Evolutionary conservation across 345 rosid species (phyloP).

Genomic region (Boechera divaricarpa): DNA sequence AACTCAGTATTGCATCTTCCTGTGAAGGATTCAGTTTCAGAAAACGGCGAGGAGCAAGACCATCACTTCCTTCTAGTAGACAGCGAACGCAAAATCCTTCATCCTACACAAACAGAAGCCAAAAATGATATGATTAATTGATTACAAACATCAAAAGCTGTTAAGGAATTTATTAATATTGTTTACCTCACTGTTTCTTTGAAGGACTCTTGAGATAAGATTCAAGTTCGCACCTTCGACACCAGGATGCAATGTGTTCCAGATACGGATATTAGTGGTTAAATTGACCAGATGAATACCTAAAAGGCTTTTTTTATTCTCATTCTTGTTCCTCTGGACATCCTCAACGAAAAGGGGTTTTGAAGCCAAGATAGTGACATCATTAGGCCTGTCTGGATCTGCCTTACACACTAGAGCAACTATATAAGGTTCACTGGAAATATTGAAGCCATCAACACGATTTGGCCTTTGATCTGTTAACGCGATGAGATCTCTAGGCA

Average conservation of each 20-base stretch:
- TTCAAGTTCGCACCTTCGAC: conserved; percentile 32
- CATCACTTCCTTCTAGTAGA: conserved; percentile 14
- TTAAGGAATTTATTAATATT: not conserved
- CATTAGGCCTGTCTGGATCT: not conserved
- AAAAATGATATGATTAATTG: not conserved
- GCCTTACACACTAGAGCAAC: conserved; percentile 45
- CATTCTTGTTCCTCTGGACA: conserved; percentile 1
- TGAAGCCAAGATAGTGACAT: conserved; percentile 43
- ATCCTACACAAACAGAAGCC: conserved; percentile 32
- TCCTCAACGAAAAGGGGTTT: conserved; percentile 44
- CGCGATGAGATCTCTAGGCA: conserved; percentile 45
- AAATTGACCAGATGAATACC: conserved; percentile 44
- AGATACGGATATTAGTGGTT: conserved; percentile 50
- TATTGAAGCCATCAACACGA: conserved; percentile 37
- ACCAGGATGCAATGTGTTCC: conserved; percentile 47
- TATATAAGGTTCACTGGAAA: conserved; percentile 36
- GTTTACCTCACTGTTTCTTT: conserved; percentile 37
- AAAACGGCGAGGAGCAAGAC: conserved; percentile 49
- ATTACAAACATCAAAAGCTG: not conserved
- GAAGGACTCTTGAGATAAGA: conserved; percentile 44
- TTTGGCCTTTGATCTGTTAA: conserved; percentile 48
- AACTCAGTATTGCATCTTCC: conserved; percentile 43
- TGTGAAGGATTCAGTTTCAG: conserved; percentile 53
- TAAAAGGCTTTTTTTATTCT: conserved; percentile 29
- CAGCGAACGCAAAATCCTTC: conserved; percentile 42